phyloP scores from a whole-genome alignment of 1,284 basidiomycete species.

The Rhodotorula mucilaginosa region DNA sequence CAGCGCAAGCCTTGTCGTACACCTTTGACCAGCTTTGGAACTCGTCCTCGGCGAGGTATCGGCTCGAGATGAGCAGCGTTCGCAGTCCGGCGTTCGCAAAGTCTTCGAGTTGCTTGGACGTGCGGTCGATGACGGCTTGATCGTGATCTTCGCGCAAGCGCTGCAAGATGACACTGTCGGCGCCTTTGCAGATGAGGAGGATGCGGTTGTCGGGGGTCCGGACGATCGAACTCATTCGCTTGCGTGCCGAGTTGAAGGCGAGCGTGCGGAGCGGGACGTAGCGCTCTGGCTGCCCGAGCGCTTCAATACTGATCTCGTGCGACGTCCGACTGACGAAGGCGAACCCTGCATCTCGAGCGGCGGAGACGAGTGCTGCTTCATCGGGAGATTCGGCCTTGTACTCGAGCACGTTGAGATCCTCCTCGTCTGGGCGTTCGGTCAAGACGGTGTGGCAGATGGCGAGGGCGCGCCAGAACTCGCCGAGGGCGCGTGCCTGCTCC shows the following conservation, averaged over 20 bases:
- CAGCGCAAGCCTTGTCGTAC: conserved; percentile 76
- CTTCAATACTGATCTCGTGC: conserved; percentile 79
- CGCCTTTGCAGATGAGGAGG: conserved; percentile 91
- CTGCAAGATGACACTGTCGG: conserved; percentile 89
- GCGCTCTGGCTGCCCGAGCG: conserved; percentile 80
- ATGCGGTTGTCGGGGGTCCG: conserved; percentile 77
- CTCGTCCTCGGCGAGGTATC: conserved; percentile 76
- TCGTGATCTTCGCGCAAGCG: conserved; percentile 72
- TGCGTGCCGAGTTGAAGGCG: conserved; percentile 90
- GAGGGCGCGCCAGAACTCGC: conserved; percentile 83
- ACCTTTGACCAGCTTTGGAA: conserved; percentile 75
- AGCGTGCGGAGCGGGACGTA: conserved; percentile 76
- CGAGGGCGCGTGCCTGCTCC: conserved; percentile 50
- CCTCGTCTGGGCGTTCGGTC: conserved; percentile 59
- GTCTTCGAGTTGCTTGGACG: conserved; percentile 79
- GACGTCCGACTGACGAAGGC: conserved; percentile 78
- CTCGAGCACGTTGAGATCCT: conserved; percentile 66
- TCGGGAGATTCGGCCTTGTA: conserved; percentile 97
- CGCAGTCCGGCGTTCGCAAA: conserved; percentile 91
- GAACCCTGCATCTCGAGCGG: conserved; percentile 88
- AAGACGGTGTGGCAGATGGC: conserved; percentile 90
- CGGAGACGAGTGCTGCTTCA: conserved; percentile 88
- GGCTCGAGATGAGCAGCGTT: conserved; percentile 85
- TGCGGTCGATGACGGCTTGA: conserved; percentile 68
- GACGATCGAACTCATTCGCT: conserved; percentile 88